Percentiles rank a stretch among this genome's conserved stretches.
phyloP scores from a whole-genome alignment of 805 yeast species.

The Cyberlindnera euphorbiae region DNA sequence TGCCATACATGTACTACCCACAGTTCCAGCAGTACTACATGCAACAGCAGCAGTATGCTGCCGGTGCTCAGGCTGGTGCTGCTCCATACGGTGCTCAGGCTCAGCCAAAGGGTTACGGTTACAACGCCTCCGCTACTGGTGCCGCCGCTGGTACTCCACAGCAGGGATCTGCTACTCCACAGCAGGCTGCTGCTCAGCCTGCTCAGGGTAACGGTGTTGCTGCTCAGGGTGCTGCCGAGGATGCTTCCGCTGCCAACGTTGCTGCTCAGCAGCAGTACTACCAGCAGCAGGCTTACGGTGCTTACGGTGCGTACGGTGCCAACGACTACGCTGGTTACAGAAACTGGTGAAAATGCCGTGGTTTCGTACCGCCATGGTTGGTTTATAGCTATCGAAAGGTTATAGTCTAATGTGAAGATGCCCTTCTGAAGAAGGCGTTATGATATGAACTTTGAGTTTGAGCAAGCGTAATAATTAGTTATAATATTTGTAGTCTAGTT shows the following conservation, averaged over 20 bases:
- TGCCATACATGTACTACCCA: slow-evolving; percentile 25
- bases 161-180: slow-evolving; percentile 5
- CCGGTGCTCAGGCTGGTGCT: slow-evolving; percentile 4
- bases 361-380: too few species aligned
- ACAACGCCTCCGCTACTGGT: slow-evolving; percentile 14
- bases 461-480: too few species aligned
- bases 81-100: slow-evolving; percentile 9
- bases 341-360: slow-evolving; percentile 6
- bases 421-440: too few species aligned
- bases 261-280: slow-evolving; percentile 20
- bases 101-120: slow-evolving; percentile 22
- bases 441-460: too few species aligned
- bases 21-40: slow-evolving; percentile 15
- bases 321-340: slow-evolving; percentile 16
- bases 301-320: slow-evolving; percentile 16
- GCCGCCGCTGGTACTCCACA: slow-evolving; percentile 9
- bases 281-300: slow-evolving; percentile 19
- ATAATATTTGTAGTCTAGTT: too few species aligned
- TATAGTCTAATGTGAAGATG: slow-evolving; percentile 6
- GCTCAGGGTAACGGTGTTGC: slow-evolving; percentile 8
- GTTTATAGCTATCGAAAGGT: too few species aligned
- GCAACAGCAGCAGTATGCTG: slow-evolving; percentile 15
- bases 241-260: slow-evolving; percentile 9
- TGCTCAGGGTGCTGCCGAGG: slow-evolving; percentile 15
- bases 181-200: slow-evolving; percentile 8